Conservation (phyloP, 1,284 basidiomycete genomes). For the Rhodotorula sp. region DNA sequence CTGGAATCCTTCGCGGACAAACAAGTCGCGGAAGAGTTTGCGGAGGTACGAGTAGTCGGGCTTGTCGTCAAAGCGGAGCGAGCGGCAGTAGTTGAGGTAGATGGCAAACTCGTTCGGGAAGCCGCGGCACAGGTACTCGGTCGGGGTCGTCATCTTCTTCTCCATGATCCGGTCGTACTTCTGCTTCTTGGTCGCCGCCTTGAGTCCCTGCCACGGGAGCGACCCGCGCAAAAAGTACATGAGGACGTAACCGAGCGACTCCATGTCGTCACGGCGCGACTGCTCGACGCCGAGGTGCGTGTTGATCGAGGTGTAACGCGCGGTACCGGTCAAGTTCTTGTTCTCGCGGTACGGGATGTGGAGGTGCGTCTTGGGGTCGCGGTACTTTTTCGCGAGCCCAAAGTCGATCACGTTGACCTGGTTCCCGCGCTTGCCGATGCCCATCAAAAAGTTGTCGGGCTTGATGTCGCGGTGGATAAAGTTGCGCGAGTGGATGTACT, state of each 20-base stretch:
- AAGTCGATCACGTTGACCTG: slow-evolving; percentile 99
- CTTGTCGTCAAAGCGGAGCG: slow-evolving; percentile 92
- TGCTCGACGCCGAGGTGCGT: slow-evolving; percentile 97
- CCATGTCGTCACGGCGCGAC: slow-evolving; percentile 90
- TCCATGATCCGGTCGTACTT: slow-evolving; percentile 99
- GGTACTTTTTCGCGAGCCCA: slow-evolving; percentile 98
- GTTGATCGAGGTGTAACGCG: slow-evolving; percentile 99
- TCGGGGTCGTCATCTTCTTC: slow-evolving; percentile 99
- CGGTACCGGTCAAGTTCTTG: slow-evolving; percentile 98
- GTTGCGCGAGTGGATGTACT: slow-evolving; percentile 99
- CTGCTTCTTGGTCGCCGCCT: slow-evolving; percentile 99
- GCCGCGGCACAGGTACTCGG: slow-evolving; percentile 89
- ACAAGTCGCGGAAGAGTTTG: slow-evolving; percentile 96
- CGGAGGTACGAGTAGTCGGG: slow-evolving; percentile 91
- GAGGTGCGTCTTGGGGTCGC: slow-evolving; percentile 98
- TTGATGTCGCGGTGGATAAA: slow-evolving; percentile 99
- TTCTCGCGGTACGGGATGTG: slow-evolving; percentile 99
- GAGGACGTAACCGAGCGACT: slow-evolving; percentile 92
- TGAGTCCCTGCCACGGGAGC: slow-evolving; percentile 95
- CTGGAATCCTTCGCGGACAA: slow-evolving; percentile 93
- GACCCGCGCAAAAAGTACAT: slow-evolving; percentile 98
- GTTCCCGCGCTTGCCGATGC: slow-evolving; percentile 95
- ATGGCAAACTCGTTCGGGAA: slow-evolving; percentile 98
- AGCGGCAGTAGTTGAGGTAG: slow-evolving; percentile 95
- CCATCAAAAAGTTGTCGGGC: slow-evolving; percentile 99